Evolutionary conservation across 352 stramenopile genomes (phyloP).

Genomic region (Bremia lactucae): DNA sequence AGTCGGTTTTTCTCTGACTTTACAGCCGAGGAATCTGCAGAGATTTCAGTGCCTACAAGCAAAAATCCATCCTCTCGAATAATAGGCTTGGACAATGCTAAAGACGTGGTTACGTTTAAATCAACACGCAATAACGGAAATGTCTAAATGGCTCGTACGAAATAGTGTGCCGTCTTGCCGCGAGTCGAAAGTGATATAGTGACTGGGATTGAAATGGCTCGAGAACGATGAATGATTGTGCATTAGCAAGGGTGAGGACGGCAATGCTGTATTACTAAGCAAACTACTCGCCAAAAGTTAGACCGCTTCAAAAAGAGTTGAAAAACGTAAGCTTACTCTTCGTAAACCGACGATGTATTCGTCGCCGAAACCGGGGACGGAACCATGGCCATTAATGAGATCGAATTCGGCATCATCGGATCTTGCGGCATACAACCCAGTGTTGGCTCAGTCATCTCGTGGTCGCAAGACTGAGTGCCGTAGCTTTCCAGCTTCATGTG

Average conservation of each 20-base stretch:
- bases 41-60: conserved; percentile 53
- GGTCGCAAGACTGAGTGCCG: conserved; percentile 22
- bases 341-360: conserved; percentile 13
- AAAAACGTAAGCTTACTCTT: conserved; percentile 16
- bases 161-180: conserved; percentile 28
- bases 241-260: conserved; percentile 4
- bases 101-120: conserved; percentile 2
- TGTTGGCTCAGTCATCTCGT: conserved; percentile 19
- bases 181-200: conserved; percentile 23
- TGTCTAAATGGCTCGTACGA: conserved; percentile 14
- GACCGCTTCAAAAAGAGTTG: background rate
- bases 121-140: background rate
- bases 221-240: conserved; percentile 8
- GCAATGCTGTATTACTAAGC: conserved; percentile 3
- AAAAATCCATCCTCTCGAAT: conserved; percentile 61
- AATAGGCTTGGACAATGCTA: conserved; percentile 69
- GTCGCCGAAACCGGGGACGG: conserved; percentile 14
- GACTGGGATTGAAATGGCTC: conserved; percentile 1
- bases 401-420: background rate
- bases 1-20: conserved; percentile 34
- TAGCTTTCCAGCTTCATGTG: conserved; percentile 28
- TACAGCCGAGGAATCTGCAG: conserved; percentile 1
- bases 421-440: conserved; percentile 16
- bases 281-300: no score
- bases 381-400: conserved; percentile 5